Evolutionary conservation across 331 rosid genomes (phyloP).

Genomic region (Quercus tomentella): DNA sequence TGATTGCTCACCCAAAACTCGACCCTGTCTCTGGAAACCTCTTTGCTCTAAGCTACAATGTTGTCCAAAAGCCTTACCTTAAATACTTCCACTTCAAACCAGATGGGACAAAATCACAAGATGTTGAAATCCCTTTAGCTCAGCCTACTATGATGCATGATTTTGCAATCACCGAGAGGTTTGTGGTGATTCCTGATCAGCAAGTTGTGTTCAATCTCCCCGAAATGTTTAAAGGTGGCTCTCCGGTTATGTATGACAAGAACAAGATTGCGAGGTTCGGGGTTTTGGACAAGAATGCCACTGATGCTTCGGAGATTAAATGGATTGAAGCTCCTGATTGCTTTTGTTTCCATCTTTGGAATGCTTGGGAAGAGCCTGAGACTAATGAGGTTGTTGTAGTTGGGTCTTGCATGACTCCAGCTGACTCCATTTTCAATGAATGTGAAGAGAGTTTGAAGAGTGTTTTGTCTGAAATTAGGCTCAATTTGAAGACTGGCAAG

Average conservation of each 20-base stretch:
- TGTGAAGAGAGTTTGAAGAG: slow-evolving; percentile 70
- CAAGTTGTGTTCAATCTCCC: slow-evolving; percentile 78
- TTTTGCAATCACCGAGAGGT: slow-evolving; percentile 70
- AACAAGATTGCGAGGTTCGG: slow-evolving; percentile 68
- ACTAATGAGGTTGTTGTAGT: slow-evolving; percentile 75
- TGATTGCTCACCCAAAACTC: slow-evolving; percentile 91
- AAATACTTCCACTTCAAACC: slow-evolving; percentile 63
- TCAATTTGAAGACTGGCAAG: slow-evolving; percentile 62
- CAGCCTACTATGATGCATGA: slow-evolving; percentile 95
- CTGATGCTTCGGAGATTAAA: slow-evolving; percentile 27
- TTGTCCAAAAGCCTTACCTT: slow-evolving; percentile 72
- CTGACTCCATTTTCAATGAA: slow-evolving; percentile 92
- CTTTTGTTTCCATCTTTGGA: slow-evolving; percentile 94
- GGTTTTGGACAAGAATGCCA: slow-evolving; percentile 59
- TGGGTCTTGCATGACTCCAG: slow-evolving; percentile 94
- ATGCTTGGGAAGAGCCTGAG: slow-evolving; percentile 88
- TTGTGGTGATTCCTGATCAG: slow-evolving; percentile 81
- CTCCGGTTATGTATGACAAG: slow-evolving; percentile 75
- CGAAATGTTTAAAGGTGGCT: slow-evolving; percentile 86
- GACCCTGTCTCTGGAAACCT: slow-evolving; percentile 72
- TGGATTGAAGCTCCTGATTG: slow-evolving; percentile 93
- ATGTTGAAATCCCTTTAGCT: slow-evolving; percentile 58
- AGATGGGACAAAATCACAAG: slow-evolving; percentile 58
- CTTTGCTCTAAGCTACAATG: slow-evolving; percentile 81
- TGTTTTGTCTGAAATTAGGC: slow-evolving; percentile 70